phyloP scores from a whole-genome alignment of 257 asterid genomes.

The Parsonsia alboflavescens region DNA sequence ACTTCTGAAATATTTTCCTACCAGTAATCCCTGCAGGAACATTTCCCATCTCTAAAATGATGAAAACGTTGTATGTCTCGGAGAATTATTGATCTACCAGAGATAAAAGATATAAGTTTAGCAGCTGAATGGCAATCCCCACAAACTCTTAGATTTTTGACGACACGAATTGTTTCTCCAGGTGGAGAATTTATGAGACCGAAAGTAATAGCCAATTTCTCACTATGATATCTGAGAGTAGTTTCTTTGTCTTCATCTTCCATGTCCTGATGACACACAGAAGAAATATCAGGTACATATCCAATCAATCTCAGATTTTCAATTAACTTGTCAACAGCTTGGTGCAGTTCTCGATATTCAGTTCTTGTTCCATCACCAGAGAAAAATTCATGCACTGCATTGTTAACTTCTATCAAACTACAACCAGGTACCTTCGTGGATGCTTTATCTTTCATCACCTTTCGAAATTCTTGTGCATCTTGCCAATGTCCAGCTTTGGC shows the following conservation, averaged over 20 bases:
- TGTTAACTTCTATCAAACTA: conserved; percentile 31
- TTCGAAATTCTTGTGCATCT: conserved; percentile 21
- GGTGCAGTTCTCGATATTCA: conserved; percentile 30
- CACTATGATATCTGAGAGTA: conserved; percentile 35
- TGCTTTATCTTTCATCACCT: conserved; percentile 29
- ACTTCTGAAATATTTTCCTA: conserved; percentile 1
- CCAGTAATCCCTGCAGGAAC: conserved; percentile 46
- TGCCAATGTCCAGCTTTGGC: conserved; percentile 36
- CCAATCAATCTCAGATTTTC: conserved; percentile 29
- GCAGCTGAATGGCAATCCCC: conserved; percentile 41
- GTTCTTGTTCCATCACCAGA: conserved; percentile 32
- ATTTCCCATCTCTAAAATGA: conserved; percentile 35
- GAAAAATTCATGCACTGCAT: conserved; percentile 34
- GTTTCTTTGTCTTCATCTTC: conserved; percentile 32
- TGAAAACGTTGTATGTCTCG: conserved; percentile 42
- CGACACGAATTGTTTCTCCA: conserved; percentile 29
- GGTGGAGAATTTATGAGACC: conserved; percentile 33
- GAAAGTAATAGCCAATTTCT: conserved; percentile 37
- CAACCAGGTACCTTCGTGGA: conserved; percentile 31
- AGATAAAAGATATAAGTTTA: conserved; percentile 25
- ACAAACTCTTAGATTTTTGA: conserved; percentile 36
- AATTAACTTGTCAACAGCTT: conserved; percentile 28
- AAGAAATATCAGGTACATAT: conserved; percentile 32
- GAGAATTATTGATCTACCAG: conserved; percentile 23
- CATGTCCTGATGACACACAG: conserved; percentile 24